Evolutionary conservation across 2,329 filamentous ascomycete species (phyloP).

Genomic region (Calonectria montana): DNA sequence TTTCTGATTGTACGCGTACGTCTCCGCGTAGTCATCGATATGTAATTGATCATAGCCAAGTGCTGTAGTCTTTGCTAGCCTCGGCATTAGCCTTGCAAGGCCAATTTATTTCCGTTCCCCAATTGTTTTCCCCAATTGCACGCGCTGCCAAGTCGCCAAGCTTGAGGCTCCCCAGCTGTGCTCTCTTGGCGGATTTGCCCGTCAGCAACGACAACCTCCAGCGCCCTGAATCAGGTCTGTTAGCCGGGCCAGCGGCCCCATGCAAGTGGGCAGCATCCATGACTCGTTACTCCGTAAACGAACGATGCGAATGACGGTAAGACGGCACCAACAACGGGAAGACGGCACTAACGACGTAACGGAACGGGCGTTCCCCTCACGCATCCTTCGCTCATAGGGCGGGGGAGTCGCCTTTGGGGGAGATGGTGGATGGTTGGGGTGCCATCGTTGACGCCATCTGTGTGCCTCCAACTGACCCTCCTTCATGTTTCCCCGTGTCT

Average conservation of each 20-base stretch:
- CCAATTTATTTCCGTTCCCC: conserved; percentile 3
- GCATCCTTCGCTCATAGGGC: neutral
- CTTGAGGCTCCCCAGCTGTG: neutral
- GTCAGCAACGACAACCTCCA: too few relatives aligned
- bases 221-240: neutral
- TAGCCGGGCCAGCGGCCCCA: neutral
- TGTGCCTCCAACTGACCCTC: neutral
- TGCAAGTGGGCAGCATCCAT: neutral
- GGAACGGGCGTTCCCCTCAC: neutral
- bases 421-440: neutral
- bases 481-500: neutral
- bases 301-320: neutral
- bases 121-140: neutral
- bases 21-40: neutral
- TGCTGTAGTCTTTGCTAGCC: neutral
- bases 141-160: neutral
- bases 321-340: neutral
- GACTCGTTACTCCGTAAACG: neutral
- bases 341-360: neutral
- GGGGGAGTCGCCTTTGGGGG: neutral
- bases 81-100: neutral
- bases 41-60: neutral
- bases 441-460: neutral
- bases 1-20: neutral
- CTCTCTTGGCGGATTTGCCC: neutral